phyloP scores from a whole-genome alignment of 768 basidiomycete species.

The Panellus pusillus region DNA sequence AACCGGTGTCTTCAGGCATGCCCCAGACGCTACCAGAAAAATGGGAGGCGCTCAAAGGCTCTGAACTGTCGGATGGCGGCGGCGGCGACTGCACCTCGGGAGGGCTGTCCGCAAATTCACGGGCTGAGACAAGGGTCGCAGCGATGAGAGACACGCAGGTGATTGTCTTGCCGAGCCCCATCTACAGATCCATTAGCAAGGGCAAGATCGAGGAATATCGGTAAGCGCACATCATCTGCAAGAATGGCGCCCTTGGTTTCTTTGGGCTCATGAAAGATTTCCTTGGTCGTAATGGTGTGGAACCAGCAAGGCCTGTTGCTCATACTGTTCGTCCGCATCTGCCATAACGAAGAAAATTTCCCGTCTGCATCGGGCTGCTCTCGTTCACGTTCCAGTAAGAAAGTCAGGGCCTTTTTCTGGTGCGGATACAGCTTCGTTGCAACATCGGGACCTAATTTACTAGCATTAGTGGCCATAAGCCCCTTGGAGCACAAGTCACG shows the following conservation, averaged over 20 bases:
- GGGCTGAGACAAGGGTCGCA: conserved; percentile 73
- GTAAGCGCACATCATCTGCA: conserved; percentile 85
- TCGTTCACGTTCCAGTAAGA: conserved; percentile 85
- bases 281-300: conserved; percentile 82
- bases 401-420: conserved; percentile 97
- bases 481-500: conserved; percentile 28
- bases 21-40: conserved; percentile 83
- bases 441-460: conserved; percentile 57
- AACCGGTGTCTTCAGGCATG: conserved; percentile 59
- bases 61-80: conserved; percentile 28
- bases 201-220: conserved; percentile 11
- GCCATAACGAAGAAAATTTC: conserved; percentile 72
- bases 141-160: conserved; percentile 93
- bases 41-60: conserved; percentile 48
- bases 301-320: conserved; percentile 59
- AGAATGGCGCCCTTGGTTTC: conserved; percentile 88
- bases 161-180: conserved; percentile 98
- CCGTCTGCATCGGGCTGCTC: conserved; percentile 61
- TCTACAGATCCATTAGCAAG: conserved; percentile 46
- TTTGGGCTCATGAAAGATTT: conserved; percentile 62
- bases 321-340: conserved; percentile 49
- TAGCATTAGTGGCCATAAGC: conserved; percentile 16
- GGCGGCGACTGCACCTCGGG: conserved; percentile 46
- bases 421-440: conserved; percentile 92
- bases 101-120: conserved; percentile 59